phyloP scores from a whole-genome alignment of 2,329 filamentous ascomycete species.

The Paramyrothecium sp. region DNA sequence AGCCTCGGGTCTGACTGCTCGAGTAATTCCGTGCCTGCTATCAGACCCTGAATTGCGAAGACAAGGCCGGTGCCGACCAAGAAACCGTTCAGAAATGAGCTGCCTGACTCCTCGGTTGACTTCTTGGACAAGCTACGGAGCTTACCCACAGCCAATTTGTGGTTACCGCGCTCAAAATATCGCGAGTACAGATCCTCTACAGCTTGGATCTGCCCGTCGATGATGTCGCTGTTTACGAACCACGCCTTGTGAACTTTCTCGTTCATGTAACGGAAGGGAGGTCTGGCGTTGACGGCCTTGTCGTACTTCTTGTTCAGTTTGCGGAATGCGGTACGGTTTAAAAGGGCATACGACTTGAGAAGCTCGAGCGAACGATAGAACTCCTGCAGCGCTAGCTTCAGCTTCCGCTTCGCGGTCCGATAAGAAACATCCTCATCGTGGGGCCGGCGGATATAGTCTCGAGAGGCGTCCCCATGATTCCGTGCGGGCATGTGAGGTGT shows the following conservation, averaged over 20 bases:
- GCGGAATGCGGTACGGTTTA: slow-evolving; percentile 90
- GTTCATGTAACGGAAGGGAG: slow-evolving; percentile 77
- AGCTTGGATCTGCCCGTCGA: slow-evolving; percentile 76
- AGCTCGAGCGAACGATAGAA: slow-evolving; percentile 91
- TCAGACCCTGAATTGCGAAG: slow-evolving; percentile 64
- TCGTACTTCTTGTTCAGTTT: slow-evolving; percentile 99
- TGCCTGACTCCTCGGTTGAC: slow-evolving; percentile 53
- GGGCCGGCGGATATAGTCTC: slow-evolving; percentile 53
- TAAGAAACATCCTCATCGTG: slow-evolving; percentile 67
- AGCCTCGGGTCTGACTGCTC: slow-evolving; percentile 46
- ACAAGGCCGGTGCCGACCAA: slow-evolving; percentile 67
- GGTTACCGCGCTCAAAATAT: slow-evolving; percentile 92
- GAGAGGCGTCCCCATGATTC: slow-evolving; percentile 28
- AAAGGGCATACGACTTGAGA: slow-evolving; percentile 83
- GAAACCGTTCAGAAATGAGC: slow-evolving; percentile 61
- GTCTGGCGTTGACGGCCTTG: slow-evolving; percentile 79
- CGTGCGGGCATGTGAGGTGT: slow-evolving; percentile 41
- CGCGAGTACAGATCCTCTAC: slow-evolving; percentile 91
- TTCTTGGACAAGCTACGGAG: slow-evolving; percentile 70
- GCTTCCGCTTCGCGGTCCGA: slow-evolving; percentile 81
- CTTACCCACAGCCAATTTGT: slow-evolving; percentile 86
- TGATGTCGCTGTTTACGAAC: slow-evolving; percentile 85
- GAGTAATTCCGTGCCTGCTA: slow-evolving; percentile 57
- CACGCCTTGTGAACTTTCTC: slow-evolving; percentile 88
- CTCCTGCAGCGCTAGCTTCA: slow-evolving; percentile 88